These are phyloP conservation scores for Flaveria bidentis DNA, from an alignment of 129 eudicot species.

Conservation along the genomic window DNA sequence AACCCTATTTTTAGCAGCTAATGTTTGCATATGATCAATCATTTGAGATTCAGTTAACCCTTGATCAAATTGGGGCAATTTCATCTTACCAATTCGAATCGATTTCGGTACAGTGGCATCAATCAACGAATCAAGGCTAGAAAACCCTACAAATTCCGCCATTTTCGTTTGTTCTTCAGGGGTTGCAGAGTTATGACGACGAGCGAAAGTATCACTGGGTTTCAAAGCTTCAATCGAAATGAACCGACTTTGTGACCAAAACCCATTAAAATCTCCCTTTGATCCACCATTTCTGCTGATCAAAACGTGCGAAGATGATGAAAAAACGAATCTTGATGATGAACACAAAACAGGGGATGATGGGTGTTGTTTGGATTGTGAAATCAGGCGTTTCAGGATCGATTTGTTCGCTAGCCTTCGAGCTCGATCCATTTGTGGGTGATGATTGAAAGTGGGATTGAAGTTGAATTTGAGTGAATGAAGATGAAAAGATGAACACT, in stretches of 20 bases:
- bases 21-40: conserved; percentile 69
- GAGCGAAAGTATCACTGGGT: conserved; percentile 87
- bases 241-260: conserved; percentile 48
- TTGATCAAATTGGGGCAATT: conserved; percentile 58
- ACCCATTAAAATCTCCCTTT: not conserved
- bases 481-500: conserved; percentile 10
- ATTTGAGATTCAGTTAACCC: conserved; percentile 84
- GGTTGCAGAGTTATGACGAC: conserved; percentile 92
- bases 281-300: conserved; percentile 25
- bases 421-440: conserved; percentile 77
- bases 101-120: conserved; percentile 94
- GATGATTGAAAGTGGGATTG: not conserved
- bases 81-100: conserved; percentile 60
- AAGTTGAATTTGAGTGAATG: not conserved
- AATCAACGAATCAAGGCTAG: conserved; percentile 54
- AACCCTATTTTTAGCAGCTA: conserved; percentile 71
- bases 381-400: conserved; percentile 52
- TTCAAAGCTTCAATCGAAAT: conserved; percentile 71
- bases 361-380: conserved; percentile 54
- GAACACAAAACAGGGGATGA: conserved; percentile 37
- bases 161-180: conserved; percentile 67
- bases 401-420: conserved; percentile 65
- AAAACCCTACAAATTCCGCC: conserved; percentile 70
- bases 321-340: conserved; percentile 60
- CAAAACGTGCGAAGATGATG: conserved; percentile 38